Base-by-base conservation (phyloP, 305 asterid species). In the Caryopteris hybrid region DNA sequence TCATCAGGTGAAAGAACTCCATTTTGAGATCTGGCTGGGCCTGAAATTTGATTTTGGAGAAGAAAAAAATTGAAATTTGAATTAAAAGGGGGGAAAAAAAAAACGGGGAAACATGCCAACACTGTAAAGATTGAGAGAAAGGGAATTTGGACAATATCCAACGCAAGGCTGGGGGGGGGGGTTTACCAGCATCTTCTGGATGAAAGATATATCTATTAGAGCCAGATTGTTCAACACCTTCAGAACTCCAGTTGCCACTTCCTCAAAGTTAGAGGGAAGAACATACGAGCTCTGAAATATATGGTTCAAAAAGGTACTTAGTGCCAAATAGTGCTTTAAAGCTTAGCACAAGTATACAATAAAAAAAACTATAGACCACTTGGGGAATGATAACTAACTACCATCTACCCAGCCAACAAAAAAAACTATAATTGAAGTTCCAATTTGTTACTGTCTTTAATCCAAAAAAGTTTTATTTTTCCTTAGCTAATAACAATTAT, bases 211-310 rank as follows among this genome's bases (percentile, higher is more conserved):
- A 78, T 94, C 97, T 20, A 94, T 76, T 65, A 83, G 82, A 34
- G 98, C 97, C 82, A 94, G 85, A 92, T 94, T 94, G 87, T 94
- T 94, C 91, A 94, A 80, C 77, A 94, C 92, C 92, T 87, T 94
- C 83, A 94, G 80, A 58, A 94, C 93, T 61, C 98, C 99, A 17
- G 92, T 86, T 6, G 99, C 97, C 61, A 94, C 99, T 79, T 91
- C 97, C 84, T 94, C 99, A 64, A 94, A 94, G 85, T 94, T 94
- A 56, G 96, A 84, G 59, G 99, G 99, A 78, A 94, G 95, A 64
- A 84, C 80, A 64, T 85, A 91, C 3, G 89, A 79, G 68, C 82
- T 83, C 98, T 92, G 87, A 62, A 72, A 79, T 64, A 67, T 57
- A 74, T 39, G 48, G 70, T 69, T 62, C 60, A 54, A 60, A 69